Percentiles rank a stretch among this genome's conserved stretches.
These are phyloP conservation scores for Lactifluus subvellereus DNA, from an alignment of 768 basidiomycete species.

Conservation along the genomic window DNA sequence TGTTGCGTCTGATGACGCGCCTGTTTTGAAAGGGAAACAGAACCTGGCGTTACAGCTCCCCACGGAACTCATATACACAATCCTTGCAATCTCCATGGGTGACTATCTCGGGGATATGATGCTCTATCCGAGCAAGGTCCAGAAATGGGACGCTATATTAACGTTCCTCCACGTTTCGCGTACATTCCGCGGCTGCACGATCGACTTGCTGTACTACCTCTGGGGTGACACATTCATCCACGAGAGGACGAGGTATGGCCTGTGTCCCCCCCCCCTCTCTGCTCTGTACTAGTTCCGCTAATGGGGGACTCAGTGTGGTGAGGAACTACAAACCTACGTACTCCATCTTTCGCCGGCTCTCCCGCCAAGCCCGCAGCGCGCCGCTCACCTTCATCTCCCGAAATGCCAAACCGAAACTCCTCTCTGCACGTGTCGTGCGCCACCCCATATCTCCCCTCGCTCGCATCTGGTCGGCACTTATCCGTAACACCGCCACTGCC, in stretches of 20 bases:
- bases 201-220: constrained; percentile 19
- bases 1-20: not conserved
- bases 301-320: constrained; percentile 8
- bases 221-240: constrained; percentile 24
- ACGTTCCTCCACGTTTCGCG: constrained; percentile 21
- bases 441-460: constrained; percentile 23
- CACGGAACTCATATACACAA: constrained; percentile 17
- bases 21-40: not conserved
- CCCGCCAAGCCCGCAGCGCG: constrained; percentile 4
- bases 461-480: constrained; percentile 17
- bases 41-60: constrained; percentile 10
- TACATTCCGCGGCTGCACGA: constrained; percentile 15
- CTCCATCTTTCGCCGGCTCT: constrained; percentile 11
- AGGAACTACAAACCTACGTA: constrained; percentile 22
- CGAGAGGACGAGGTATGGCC: constrained; percentile 14
- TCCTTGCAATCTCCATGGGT: constrained; percentile 16
- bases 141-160: constrained; percentile 13
- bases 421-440: constrained; percentile 20
- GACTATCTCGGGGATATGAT: constrained; percentile 19
- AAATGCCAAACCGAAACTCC: constrained; percentile 6
- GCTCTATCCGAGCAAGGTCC: constrained; percentile 10
- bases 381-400: constrained; percentile 5
- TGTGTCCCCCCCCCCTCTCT: not conserved
- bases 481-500: constrained; percentile 17
- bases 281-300: not conserved